Percentiles rank a stretch among this genome's conserved stretches.
These are phyloP conservation scores for Fusarium transvaalense DNA, from an alignment of 2,329 filamentous ascomycete genomes.

Conservation along the genomic window DNA sequence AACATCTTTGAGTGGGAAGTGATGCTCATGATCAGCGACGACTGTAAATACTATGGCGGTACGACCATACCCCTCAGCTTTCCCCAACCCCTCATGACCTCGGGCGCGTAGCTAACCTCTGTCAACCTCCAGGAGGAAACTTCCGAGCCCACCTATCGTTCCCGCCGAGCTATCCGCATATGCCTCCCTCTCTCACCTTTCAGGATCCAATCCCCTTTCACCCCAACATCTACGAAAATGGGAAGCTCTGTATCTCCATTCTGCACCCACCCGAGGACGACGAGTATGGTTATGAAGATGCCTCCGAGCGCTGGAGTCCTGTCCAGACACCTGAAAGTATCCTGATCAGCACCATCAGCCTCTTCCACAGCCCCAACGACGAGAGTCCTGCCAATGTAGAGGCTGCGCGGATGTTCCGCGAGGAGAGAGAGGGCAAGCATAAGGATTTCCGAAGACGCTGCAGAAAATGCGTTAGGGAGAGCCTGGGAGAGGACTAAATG, in stretches of 20 bases:
- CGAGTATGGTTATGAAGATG: slow-evolving; percentile 91
- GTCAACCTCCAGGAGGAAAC: slow-evolving; percentile 76
- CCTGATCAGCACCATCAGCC: slow-evolving; percentile 88
- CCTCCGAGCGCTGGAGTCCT: slow-evolving; percentile 91
- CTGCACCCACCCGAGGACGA: slow-evolving; percentile 96
- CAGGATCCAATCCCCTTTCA: slow-evolving; percentile 87
- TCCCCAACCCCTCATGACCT: not conserved
- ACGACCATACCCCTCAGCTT: slow-evolving; percentile 49
- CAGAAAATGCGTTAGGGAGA: slow-evolving; percentile 83
- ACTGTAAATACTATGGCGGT: slow-evolving; percentile 95
- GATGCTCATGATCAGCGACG: slow-evolving; percentile 97
- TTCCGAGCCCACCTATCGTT: slow-evolving; percentile 90
- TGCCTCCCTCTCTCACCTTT: slow-evolving; percentile 91
- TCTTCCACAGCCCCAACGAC: slow-evolving; percentile 93
- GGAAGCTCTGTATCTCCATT: slow-evolving; percentile 96
- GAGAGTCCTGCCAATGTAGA: slow-evolving; percentile 97
- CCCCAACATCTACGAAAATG: slow-evolving; percentile 90
- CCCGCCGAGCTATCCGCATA: slow-evolving; percentile 85
- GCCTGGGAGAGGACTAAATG: slow-evolving; percentile 76
- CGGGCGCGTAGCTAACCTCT: slow-evolving; percentile 23
- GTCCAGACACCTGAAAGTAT: slow-evolving; percentile 97
- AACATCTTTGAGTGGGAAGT: slow-evolving; percentile 99
- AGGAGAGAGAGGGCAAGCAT: slow-evolving; percentile 72
- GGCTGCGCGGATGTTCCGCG: slow-evolving; percentile 87
- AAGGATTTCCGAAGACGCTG: slow-evolving; percentile 84